These are phyloP conservation scores for Nicotiana paniculata DNA, from an alignment of 257 asterid species.

Conservation along the genomic window DNA sequence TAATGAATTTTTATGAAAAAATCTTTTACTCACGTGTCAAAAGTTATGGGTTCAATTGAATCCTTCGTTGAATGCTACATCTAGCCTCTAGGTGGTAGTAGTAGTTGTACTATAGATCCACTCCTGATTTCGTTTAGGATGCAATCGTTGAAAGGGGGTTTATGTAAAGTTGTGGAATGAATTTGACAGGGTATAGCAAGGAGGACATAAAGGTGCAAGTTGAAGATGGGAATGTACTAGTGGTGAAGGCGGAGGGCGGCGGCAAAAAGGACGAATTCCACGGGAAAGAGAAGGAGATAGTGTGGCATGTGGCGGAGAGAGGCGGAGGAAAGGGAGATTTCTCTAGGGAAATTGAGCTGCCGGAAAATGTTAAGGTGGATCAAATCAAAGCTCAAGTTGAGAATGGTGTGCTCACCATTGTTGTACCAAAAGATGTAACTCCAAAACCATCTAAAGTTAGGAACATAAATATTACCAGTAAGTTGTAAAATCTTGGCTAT, in stretches of 20 bases:
- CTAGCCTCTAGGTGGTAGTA: too few species aligned
- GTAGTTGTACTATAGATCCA: background rate
- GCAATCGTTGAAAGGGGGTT: background rate
- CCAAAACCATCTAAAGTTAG: conserved; percentile 51
- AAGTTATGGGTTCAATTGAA: too few species aligned
- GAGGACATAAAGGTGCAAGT: conserved; percentile 70
- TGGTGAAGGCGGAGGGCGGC: conserved; percentile 47
- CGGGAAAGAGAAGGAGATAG: conserved; percentile 41
- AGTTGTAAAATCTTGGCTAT: conserved; percentile 25
- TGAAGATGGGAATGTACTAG: conserved; percentile 61
- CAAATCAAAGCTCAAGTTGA: conserved; percentile 72
- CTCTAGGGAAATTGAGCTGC: conserved; percentile 61
- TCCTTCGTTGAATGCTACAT: too few species aligned
- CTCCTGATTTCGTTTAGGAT: background rate
- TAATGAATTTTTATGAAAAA: too few species aligned
- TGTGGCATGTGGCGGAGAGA: conserved; percentile 92
- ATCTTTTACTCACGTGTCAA: too few species aligned
- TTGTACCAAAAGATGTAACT: conserved; percentile 66
- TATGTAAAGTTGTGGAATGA: background rate
- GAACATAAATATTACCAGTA: conserved; percentile 58
- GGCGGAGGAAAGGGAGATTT: conserved; percentile 37
- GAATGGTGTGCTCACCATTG: conserved; percentile 71
- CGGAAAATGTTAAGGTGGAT: conserved; percentile 66
- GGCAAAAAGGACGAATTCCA: conserved; percentile 20
- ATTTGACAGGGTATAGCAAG: conserved; percentile 47